phyloP scores from a whole-genome alignment of 2,329 filamentous ascomycete genomes.

The Calonectria pseudoturangicola region DNA sequence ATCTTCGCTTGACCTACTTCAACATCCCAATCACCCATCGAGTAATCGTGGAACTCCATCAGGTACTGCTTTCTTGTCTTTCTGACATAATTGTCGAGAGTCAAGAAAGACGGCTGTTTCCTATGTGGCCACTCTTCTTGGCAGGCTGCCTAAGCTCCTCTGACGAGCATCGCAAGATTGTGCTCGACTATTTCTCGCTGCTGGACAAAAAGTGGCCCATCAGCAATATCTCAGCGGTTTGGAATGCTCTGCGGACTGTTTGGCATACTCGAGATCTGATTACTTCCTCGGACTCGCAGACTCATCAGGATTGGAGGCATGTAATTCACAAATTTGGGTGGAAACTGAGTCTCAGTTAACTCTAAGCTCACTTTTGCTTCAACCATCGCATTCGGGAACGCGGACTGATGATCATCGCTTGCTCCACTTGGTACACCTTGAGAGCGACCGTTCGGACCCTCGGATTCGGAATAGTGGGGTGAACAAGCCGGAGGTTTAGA shows the following conservation, averaged over 20 bases:
- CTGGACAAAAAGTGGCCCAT: conserved; percentile 51
- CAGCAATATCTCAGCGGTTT: conserved; percentile 52
- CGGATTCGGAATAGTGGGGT: no score
- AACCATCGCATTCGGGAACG: not conserved
- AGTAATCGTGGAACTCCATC: conserved; percentile 42
- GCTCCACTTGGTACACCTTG: no score
- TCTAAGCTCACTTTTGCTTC: not conserved
- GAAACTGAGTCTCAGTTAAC: conserved; percentile 43
- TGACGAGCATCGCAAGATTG: conserved; percentile 49
- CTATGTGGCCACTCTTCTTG: conserved; percentile 53
- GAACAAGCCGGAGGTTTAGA: no score
- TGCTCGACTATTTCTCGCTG: conserved; percentile 46
- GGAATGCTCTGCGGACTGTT: conserved; percentile 48
- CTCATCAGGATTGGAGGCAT: conserved; percentile 48
- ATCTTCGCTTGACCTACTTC: conserved; percentile 50
- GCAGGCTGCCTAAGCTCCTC: conserved; percentile 51
- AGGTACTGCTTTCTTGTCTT: conserved; percentile 41
- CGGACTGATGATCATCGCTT: no score
- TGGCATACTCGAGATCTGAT: conserved; percentile 50
- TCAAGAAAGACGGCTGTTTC: conserved; percentile 48
- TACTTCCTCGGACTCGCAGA: conserved; percentile 7
- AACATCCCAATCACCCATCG: conserved; percentile 45
- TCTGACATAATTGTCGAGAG: conserved; percentile 49
- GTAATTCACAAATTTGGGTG: conserved; percentile 53
- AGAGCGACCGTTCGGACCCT: no score